A percentile compares a stretch with the other conserved stretches of the same genome.
phyloP scores from a whole-genome alignment of 2,329 filamentous ascomycete genomes.

The Penicillium sp. region DNA sequence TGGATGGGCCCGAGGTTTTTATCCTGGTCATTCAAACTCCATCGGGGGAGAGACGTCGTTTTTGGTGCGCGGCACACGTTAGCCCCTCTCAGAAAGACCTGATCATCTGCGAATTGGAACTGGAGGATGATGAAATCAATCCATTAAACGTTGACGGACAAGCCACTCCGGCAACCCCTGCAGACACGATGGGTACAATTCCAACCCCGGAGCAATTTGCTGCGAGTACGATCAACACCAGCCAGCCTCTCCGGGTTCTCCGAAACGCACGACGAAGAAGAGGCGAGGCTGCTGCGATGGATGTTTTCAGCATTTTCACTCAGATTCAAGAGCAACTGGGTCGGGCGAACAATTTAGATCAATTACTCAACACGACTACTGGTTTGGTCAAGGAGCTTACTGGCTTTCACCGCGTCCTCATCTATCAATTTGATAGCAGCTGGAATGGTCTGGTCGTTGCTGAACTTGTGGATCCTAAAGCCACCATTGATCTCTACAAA shows the following conservation, averaged over 20 bases:
- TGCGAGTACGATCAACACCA: constrained; percentile 73
- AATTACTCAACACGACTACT: constrained; percentile 76
- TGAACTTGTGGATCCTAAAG: constrained; percentile 77
- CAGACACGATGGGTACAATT: constrained; percentile 67
- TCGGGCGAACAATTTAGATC: constrained; percentile 65
- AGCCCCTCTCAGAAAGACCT: constrained; percentile 67
- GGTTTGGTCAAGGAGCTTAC: constrained; percentile 87
- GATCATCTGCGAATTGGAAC: constrained; percentile 84
- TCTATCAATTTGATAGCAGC: constrained; percentile 82
- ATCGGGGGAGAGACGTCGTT: constrained; percentile 58
- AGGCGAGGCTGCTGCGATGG: constrained; percentile 83
- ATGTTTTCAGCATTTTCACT: constrained; percentile 89
- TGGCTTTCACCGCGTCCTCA: constrained; percentile 88
- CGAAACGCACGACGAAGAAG: constrained; percentile 72
- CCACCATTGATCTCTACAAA: constrained; percentile 81
- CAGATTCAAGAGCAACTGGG: constrained; percentile 83
- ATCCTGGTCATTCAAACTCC: constrained; percentile 69
- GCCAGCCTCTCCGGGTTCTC: constrained; percentile 74
- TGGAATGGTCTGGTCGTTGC: constrained; percentile 88
- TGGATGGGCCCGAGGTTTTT: constrained; percentile 84
- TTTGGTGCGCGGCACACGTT: constrained; percentile 87
- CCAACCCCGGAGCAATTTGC: constrained; percentile 73
- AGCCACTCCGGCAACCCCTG: constrained; percentile 18
- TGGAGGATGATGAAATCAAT: constrained; percentile 74
- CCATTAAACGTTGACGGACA: constrained; percentile 24